A percentile compares a stretch with the other conserved stretches of the same genome.
phyloP scores from a whole-genome alignment of 2,329 filamentous ascomycete genomes.

The Fusarium sp. region DNA sequence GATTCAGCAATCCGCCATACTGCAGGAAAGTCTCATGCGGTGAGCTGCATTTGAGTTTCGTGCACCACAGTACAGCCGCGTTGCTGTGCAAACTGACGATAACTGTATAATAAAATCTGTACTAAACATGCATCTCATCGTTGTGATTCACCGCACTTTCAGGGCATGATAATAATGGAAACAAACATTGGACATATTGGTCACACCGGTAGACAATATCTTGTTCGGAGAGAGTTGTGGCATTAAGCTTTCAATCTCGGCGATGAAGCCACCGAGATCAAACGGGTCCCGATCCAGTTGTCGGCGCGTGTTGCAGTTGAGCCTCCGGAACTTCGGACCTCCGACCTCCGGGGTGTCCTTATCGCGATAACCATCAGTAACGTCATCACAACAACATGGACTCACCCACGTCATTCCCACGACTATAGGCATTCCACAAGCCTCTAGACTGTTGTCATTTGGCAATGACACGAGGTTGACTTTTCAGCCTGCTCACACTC shows the following conservation, averaged over 20 bases:
- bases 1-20: not conserved
- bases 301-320: not conserved
- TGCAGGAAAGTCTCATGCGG: not conserved
- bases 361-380: slow-evolving; percentile 22
- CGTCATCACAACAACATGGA: slow-evolving; percentile 16
- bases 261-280: not conserved
- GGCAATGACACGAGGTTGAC: not conserved
- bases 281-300: not conserved
- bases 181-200: not conserved
- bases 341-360: not conserved
- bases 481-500: not conserved
- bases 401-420: slow-evolving; percentile 5
- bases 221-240: not conserved
- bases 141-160: not conserved
- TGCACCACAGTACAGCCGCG: not conserved
- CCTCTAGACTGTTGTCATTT: not conserved
- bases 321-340: slow-evolving; percentile 17
- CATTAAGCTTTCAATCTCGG: slow-evolving; percentile 9
- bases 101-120: not conserved
- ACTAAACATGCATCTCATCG: not conserved
- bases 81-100: not conserved
- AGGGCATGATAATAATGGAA: not conserved
- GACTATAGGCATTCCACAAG: not conserved
- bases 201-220: not conserved
- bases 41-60: not conserved